A percentile compares a stretch with the other conserved stretches of the same genome.
Conservation (phyloP, 2,329 filamentous ascomycete species). For the Trematosphaeria pertusa region DNA sequence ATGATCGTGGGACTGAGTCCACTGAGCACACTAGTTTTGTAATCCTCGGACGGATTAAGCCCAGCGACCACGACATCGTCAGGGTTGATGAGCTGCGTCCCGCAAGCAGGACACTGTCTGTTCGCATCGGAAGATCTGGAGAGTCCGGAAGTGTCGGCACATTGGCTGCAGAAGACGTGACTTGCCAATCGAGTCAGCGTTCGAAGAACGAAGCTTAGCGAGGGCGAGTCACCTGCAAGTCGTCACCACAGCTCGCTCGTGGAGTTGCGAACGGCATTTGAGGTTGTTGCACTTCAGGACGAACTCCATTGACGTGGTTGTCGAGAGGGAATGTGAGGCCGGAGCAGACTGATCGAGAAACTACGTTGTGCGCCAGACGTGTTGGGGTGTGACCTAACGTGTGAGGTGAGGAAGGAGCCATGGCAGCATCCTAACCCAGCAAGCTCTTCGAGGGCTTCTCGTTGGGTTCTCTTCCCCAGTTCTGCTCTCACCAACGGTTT, state of each 20-base stretch:
- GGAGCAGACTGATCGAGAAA: background rate
- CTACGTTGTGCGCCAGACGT: background rate
- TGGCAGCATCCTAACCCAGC: too few relatives aligned
- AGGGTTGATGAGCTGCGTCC: slow-evolving; percentile 68
- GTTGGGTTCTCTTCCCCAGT: too few relatives aligned
- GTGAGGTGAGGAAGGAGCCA: too few relatives aligned
- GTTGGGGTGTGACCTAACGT: too few relatives aligned
- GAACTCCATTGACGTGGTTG: slow-evolving; percentile 70
- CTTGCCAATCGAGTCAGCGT: slow-evolving; percentile 52
- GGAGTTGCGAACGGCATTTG: slow-evolving; percentile 74
- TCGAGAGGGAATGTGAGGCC: background rate
- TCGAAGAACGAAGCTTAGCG: slow-evolving; percentile 14
- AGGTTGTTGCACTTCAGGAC: slow-evolving; percentile 79
- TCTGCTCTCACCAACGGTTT: too few relatives aligned
- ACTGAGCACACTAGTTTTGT: slow-evolving; percentile 85
- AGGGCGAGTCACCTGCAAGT: slow-evolving; percentile 74
- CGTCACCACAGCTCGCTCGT: slow-evolving; percentile 79
- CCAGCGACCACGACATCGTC: slow-evolving; percentile 77
- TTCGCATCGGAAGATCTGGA: slow-evolving; percentile 60
- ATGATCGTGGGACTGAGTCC: slow-evolving; percentile 81
- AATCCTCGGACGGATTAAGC: slow-evolving; percentile 83
- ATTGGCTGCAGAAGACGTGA: slow-evolving; percentile 84
- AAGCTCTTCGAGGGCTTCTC: too few relatives aligned
- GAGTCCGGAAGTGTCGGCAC: slow-evolving; percentile 71
- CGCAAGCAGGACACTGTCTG: slow-evolving; percentile 77